Evolutionary conservation across 1,284 basidiomycete species (phyloP).

Genomic region (Microbotryum violaceum): DNA sequence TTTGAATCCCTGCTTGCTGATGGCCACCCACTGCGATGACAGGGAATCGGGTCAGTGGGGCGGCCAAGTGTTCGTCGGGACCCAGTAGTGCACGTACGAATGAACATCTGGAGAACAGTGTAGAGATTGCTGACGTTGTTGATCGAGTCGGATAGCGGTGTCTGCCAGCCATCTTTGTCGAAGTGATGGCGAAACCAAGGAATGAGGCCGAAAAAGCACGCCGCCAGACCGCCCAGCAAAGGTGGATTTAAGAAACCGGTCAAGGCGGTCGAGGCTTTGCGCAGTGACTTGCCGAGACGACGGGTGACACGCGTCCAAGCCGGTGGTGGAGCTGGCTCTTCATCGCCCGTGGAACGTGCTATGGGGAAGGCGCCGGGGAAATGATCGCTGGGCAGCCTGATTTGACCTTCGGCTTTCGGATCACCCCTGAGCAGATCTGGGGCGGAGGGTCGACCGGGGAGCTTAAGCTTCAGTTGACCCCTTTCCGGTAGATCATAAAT

Average conservation of each 20-base stretch:
- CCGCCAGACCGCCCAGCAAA: conserved; percentile 38
- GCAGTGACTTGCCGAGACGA: too few relatives aligned
- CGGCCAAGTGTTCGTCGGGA: neutral
- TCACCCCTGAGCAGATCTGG: conserved; percentile 1
- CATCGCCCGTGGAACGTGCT: too few relatives aligned
- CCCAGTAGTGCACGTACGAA: neutral
- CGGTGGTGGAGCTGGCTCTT: too few relatives aligned
- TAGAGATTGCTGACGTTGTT: conserved; percentile 39
- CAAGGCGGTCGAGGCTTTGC: too few relatives aligned
- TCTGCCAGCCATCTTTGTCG: conserved; percentile 30
- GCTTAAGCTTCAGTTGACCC: conserved; percentile 7
- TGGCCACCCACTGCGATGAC: conserved; percentile 31
- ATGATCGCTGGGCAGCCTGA: too few relatives aligned
- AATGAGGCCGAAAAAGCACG: conserved; percentile 37
- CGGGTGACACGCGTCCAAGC: too few relatives aligned
- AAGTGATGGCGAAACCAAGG: conserved; percentile 35
- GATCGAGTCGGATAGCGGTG: conserved; percentile 31
- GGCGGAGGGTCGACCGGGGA: too few relatives aligned
- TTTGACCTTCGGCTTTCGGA: too few relatives aligned
- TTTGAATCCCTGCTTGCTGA: conserved; percentile 21
- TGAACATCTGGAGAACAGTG: conserved; percentile 40
- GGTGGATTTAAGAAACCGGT: conserved; percentile 34
- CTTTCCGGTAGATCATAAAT: neutral
- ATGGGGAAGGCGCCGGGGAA: conserved; percentile 18
- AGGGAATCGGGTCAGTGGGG: neutral